Conservation (phyloP, 2,329 filamentous ascomycete species). For the Colletotrichum euphorbiae region DNA sequence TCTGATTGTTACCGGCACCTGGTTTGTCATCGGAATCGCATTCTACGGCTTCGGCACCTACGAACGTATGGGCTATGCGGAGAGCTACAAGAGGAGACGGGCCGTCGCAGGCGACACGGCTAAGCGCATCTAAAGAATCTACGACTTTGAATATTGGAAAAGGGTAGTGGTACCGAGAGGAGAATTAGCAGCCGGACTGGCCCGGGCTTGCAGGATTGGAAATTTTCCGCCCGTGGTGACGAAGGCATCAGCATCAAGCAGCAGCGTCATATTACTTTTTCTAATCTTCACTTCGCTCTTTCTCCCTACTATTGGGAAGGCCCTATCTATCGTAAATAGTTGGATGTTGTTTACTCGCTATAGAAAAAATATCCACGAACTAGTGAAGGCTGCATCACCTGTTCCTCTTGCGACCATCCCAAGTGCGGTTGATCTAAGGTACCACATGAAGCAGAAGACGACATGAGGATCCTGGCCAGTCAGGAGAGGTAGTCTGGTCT, state of each 20-base stretch:
- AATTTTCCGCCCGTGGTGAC: constrained; percentile 8
- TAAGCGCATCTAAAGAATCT: constrained; percentile 33
- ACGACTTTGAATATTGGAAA: not conserved
- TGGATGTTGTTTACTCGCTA: constrained; percentile 22
- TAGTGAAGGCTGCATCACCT: constrained; percentile 11
- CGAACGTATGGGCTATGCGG: constrained; percentile 73
- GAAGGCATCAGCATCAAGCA: constrained; percentile 39
- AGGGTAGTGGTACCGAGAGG: not conserved
- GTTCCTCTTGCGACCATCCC: not conserved
- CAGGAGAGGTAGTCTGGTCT: not conserved
- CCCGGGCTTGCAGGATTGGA: constrained; percentile 9
- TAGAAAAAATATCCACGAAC: constrained; percentile 26
- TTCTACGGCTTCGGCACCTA: constrained; percentile 74
- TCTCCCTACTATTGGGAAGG: not conserved
- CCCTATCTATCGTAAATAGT: constrained; percentile 33
- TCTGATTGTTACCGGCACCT: constrained; percentile 72
- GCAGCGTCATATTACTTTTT: constrained; percentile 29
- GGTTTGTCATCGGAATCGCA: constrained; percentile 67
- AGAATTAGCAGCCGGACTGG: not conserved
- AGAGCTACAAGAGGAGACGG: constrained; percentile 68
- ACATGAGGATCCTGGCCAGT: not conserved
- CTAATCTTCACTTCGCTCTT: constrained; percentile 11
- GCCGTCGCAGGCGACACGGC: constrained; percentile 54
- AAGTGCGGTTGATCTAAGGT: not conserved
- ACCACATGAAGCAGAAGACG: too few relatives aligned